These are phyloP conservation scores for Berkeleyomyces basicola DNA, from an alignment of 2,329 filamentous ascomycete species.

Conservation along the genomic window DNA sequence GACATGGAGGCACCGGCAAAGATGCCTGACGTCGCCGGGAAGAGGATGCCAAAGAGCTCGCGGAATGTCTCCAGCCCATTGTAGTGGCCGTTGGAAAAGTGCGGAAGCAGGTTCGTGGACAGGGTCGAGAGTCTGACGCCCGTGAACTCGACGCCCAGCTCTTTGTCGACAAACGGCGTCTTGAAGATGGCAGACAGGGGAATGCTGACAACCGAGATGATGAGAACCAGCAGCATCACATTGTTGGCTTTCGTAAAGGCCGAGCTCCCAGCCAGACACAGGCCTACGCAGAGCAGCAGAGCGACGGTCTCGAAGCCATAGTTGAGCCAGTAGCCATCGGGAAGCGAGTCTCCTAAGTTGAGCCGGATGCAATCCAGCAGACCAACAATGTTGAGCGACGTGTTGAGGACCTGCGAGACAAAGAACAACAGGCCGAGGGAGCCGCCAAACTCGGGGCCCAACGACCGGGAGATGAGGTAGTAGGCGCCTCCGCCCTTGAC, in stretches of 20 bases:
- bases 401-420: slow-evolving; percentile 76
- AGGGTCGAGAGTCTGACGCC: slow-evolving; percentile 58
- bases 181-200: slow-evolving; percentile 58
- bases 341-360: slow-evolving; percentile 52
- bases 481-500: slow-evolving; percentile 79
- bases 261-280: slow-evolving; percentile 65
- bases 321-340: slow-evolving; percentile 57
- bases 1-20: slow-evolving; percentile 76
- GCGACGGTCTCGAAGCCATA: slow-evolving; percentile 62
- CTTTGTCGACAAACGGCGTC: slow-evolving; percentile 47
- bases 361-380: slow-evolving; percentile 67
- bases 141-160: slow-evolving; percentile 56
- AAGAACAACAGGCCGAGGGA: slow-evolving; percentile 82
- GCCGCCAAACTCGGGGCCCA: slow-evolving; percentile 78
- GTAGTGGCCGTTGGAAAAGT: slow-evolving; percentile 44
- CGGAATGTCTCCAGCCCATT: slow-evolving; percentile 54
- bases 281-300: slow-evolving; percentile 51
- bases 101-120: slow-evolving; percentile 56
- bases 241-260: slow-evolving; percentile 72
- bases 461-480: slow-evolving; percentile 70
- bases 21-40: slow-evolving; percentile 46
- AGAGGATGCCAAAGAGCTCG: slow-evolving; percentile 71
- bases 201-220: slow-evolving; percentile 63
- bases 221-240: slow-evolving; percentile 51
- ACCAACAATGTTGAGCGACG: slow-evolving; percentile 74